A percentile compares a stretch with the other conserved stretches of the same genome.
Evolutionary conservation across 176 grass and related monocot genomes (phyloP).

Genomic region (Aegilops speltoides): DNA sequence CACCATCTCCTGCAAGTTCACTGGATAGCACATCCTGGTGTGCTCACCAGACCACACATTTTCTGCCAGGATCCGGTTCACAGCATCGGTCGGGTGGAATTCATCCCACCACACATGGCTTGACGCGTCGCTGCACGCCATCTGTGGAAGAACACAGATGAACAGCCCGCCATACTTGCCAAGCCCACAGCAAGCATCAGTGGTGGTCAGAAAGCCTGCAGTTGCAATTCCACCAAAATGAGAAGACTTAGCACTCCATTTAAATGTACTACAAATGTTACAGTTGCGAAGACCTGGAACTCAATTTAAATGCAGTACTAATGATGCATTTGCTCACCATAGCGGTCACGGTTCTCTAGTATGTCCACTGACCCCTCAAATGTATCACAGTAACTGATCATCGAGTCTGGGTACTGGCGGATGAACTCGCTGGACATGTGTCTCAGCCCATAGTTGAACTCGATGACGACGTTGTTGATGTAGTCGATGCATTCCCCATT

Average conservation of each 20-base stretch:
- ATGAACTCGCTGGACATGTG: conserved; percentile 65
- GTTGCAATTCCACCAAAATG: neutral
- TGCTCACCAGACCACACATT: conserved; percentile 75
- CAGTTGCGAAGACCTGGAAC: neutral
- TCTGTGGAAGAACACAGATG: conserved; percentile 83
- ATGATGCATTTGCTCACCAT: conserved; percentile 50
- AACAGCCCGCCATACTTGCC: conserved; percentile 75
- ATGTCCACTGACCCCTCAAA: conserved; percentile 83
- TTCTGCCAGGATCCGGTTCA: conserved; percentile 72
- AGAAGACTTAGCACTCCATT: neutral
- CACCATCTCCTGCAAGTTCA: conserved; percentile 59
- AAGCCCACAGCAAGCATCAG: conserved; percentile 74
- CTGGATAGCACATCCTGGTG: conserved; percentile 68
- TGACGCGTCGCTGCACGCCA: conserved; percentile 77
- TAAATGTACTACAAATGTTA: conserved; percentile 6
- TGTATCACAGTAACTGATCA: conserved; percentile 69
- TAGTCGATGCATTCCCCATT: conserved; percentile 67
- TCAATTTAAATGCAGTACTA: conserved; percentile 10
- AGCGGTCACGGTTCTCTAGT: conserved; percentile 53
- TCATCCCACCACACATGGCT: conserved; percentile 87
- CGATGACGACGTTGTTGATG: conserved; percentile 66
- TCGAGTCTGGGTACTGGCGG: conserved; percentile 51
- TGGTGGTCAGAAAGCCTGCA: conserved; percentile 66
- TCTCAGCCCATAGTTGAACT: conserved; percentile 75
- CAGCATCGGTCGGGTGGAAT: conserved; percentile 82